Percentiles rank a stretch among this genome's conserved stretches.
These are phyloP conservation scores for Psidium guajava DNA, from an alignment of 345 rosid species.

Conservation along the genomic window DNA sequence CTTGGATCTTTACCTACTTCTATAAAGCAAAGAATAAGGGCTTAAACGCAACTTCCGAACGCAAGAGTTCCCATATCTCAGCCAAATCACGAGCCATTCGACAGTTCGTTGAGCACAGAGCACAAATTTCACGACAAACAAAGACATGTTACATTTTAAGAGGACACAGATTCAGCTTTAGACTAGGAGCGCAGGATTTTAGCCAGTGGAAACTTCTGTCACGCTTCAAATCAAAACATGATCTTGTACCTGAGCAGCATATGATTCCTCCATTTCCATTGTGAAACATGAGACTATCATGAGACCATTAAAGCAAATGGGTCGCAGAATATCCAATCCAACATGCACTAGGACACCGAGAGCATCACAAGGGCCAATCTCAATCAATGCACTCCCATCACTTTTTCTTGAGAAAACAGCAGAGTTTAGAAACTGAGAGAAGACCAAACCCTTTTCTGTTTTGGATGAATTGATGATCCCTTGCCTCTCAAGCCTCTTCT, in stretches of 20 bases:
- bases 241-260: not conserved
- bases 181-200: not conserved
- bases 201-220: not conserved
- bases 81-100: not conserved
- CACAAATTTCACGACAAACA: not conserved
- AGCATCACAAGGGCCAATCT: not conserved
- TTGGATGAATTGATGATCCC: constrained; percentile 55
- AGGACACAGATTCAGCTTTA: not conserved
- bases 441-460: constrained; percentile 55
- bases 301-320: not conserved
- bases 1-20: not conserved
- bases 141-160: not conserved
- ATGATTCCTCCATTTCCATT: not conserved
- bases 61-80: not conserved
- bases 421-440: not conserved
- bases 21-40: not conserved
- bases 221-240: not conserved
- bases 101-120: not conserved
- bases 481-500: constrained; percentile 84
- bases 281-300: not conserved
- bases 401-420: not conserved
- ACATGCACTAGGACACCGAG: not conserved
- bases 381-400: not conserved
- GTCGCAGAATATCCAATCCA: not conserved
- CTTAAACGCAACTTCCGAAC: not conserved